Evolutionary conservation across 176 grass and related monocot species (phyloP).

Genomic region (Poa annua): DNA sequence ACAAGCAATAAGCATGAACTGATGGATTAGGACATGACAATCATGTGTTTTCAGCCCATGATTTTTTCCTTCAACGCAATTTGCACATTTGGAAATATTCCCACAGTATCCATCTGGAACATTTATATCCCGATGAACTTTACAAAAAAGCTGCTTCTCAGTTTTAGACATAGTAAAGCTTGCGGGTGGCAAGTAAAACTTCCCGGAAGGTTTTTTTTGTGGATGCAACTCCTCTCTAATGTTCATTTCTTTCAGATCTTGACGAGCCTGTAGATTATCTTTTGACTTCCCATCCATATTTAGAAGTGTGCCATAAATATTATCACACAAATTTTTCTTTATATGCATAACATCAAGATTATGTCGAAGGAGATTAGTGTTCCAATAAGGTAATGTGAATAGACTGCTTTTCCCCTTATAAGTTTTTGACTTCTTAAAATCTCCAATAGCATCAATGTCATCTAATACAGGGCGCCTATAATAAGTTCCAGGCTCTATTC

Average conservation of each 20-base stretch:
- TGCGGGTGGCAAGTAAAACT: background rate
- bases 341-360: slow-evolving; percentile 4
- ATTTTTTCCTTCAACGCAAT: no score
- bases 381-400: background rate
- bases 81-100: no score
- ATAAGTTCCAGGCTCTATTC: no score
- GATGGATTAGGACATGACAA: no score
- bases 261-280: background rate
- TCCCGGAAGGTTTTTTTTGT: background rate
- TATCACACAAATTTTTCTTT: background rate
- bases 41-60: no score
- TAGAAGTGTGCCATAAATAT: slow-evolving; percentile 2
- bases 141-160: background rate
- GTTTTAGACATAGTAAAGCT: background rate
- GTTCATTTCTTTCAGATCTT: background rate
- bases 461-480: no score
- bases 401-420: background rate
- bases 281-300: slow-evolving; percentile 6
- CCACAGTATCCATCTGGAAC: background rate
- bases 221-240: background rate
- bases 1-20: no score
- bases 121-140: background rate
- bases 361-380: background rate
- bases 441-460: background rate
- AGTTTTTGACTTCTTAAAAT: background rate